These are phyloP conservation scores for Russula brevipes DNA, from an alignment of 768 basidiomycete genomes.

Conservation along the genomic window DNA sequence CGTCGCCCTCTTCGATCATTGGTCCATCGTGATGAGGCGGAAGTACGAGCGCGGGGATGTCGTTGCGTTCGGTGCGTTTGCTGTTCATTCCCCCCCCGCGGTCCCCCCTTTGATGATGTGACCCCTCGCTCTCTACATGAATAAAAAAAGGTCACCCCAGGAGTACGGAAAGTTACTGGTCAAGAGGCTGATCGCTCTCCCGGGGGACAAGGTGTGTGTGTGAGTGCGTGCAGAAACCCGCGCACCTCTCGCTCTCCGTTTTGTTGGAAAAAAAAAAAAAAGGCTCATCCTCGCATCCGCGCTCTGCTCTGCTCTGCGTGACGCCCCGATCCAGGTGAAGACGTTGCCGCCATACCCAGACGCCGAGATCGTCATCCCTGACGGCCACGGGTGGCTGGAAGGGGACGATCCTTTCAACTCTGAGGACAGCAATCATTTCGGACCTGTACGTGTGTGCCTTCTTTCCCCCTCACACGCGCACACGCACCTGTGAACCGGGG, in stretches of 20 bases:
- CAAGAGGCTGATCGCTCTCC: conserved; percentile 23
- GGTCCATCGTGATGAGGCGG: conserved; percentile 12
- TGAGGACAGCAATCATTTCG: conserved; percentile 27
- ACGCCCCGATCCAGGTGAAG: conserved; percentile 15
- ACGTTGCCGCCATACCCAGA: conserved; percentile 25
- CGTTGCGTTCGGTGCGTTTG: conserved; percentile 20
- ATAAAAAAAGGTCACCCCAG: conserved; percentile 20
- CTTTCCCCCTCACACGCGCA: too few relatives aligned
- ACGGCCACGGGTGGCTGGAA: conserved; percentile 24
- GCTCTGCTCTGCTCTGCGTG: neutral
- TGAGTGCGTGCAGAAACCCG: too few relatives aligned
- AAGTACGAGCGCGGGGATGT: conserved; percentile 22
- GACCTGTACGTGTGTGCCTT: conserved; percentile 14
- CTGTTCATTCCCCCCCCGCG: neutral
- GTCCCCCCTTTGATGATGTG: too few relatives aligned
- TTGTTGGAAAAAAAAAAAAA: neutral
- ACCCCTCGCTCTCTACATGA: neutral
- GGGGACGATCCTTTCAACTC: conserved; percentile 24
- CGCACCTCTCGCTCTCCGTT: neutral
- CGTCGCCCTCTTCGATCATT: conserved; percentile 22
- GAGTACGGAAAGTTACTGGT: conserved; percentile 17
- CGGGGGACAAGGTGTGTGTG: conserved; percentile 21
- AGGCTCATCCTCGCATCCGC: neutral
- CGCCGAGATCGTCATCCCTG: conserved; percentile 13
- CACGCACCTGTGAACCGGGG: neutral